These are phyloP conservation scores for Candida schatavii DNA, from an alignment of 805 yeast species.

Conservation along the genomic window DNA sequence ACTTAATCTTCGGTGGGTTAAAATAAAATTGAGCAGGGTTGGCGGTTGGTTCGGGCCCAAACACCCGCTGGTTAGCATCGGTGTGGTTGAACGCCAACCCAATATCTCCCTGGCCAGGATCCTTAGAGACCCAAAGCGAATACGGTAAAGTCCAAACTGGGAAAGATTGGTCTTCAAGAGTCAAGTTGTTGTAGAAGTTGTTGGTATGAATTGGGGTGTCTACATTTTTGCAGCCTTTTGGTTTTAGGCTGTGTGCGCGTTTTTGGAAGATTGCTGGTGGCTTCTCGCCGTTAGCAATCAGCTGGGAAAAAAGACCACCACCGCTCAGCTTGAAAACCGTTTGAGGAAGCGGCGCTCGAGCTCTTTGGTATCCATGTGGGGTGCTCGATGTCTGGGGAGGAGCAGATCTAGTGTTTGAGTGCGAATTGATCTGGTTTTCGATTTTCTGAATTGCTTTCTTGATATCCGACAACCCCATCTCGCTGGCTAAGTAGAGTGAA, in stretches of 20 bases:
- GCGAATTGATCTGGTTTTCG: slow-evolving; percentile 6
- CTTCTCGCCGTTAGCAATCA: slow-evolving; percentile 41
- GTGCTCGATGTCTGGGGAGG: neutral
- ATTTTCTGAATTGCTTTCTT: slow-evolving; percentile 21
- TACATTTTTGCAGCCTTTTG: slow-evolving; percentile 25
- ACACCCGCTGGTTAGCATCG: slow-evolving; percentile 56
- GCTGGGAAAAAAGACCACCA: slow-evolving; percentile 36
- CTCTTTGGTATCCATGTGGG: neutral
- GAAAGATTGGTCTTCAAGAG: slow-evolving; percentile 61
- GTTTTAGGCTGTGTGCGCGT: slow-evolving; percentile 31
- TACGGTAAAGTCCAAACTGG: slow-evolving; percentile 86
- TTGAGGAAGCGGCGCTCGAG: neutral
- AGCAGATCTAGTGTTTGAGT: neutral
- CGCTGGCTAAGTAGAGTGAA: too few species aligned
- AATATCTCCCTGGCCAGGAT: slow-evolving; percentile 35
- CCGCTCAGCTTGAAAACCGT: neutral
- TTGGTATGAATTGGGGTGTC: slow-evolving; percentile 63
- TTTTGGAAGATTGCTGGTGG: slow-evolving; percentile 44
- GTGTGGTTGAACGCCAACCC: slow-evolving; percentile 74
- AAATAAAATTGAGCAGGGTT: slow-evolving; percentile 60
- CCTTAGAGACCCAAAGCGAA: slow-evolving; percentile 63
- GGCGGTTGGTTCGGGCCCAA: slow-evolving; percentile 59
- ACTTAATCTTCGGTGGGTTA: slow-evolving; percentile 63
- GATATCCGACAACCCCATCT: slow-evolving; percentile 26
- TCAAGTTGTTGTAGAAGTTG: slow-evolving; percentile 72